Evolutionary conservation across 805 yeast genomes (phyloP).

Genomic region (Barnettozyma californica): DNA sequence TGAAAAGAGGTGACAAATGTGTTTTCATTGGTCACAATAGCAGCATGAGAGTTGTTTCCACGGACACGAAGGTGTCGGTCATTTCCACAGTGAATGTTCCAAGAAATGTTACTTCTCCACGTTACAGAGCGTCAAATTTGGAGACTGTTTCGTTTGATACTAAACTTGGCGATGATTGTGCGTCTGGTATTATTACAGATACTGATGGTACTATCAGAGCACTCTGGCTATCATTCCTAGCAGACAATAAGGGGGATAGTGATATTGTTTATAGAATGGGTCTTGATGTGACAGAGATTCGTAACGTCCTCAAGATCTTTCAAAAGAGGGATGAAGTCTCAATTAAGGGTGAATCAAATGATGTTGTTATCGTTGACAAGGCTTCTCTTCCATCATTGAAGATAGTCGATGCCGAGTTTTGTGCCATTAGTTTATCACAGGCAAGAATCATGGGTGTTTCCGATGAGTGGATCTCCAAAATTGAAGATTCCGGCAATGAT

Average conservation of each 20-base stretch:
- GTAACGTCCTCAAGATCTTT: constrained; percentile 49
- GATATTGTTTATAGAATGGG: constrained; percentile 72
- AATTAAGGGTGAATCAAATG: neutral
- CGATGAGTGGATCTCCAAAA: constrained; percentile 68
- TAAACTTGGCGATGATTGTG: constrained; percentile 64
- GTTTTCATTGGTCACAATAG: constrained; percentile 79
- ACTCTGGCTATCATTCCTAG: constrained; percentile 79
- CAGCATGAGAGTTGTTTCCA: constrained; percentile 61
- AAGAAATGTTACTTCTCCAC: constrained; percentile 59
- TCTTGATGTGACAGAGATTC: constrained; percentile 64
- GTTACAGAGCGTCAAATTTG: constrained; percentile 80
- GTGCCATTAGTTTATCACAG: constrained; percentile 58
- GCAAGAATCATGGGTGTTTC: constrained; percentile 88
- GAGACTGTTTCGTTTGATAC: constrained; percentile 76
- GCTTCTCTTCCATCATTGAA: constrained; percentile 45
- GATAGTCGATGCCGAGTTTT: constrained; percentile 76
- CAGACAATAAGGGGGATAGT: constrained; percentile 58
- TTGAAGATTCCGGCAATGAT: constrained; percentile 59
- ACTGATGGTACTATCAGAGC: constrained; percentile 77
- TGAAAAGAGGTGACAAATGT: constrained; percentile 70
- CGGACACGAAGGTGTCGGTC: constrained; percentile 73
- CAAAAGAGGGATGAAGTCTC: constrained; percentile 37
- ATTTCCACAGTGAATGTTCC: constrained; percentile 72
- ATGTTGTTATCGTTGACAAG: constrained; percentile 6
- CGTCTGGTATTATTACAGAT: constrained; percentile 74